Base-by-base conservation (phyloP, 1,139 yeast species). In the Kluyveromyces marxianus region DNA sequence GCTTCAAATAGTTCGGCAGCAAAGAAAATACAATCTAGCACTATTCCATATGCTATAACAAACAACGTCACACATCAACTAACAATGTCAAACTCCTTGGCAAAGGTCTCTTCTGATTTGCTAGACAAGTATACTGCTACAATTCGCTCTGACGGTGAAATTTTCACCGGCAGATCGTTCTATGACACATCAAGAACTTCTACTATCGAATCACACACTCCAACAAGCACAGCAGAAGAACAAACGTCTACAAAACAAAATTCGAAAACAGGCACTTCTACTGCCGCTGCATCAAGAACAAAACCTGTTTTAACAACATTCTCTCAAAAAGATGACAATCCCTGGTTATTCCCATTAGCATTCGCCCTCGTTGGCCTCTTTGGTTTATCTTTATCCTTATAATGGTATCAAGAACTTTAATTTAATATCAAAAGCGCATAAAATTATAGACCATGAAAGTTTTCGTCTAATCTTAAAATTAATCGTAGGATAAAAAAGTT, bases 11-110 rank as follows among this genome's bases (percentile, higher is more conserved):
- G 51, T 50, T 21, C 47, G 3, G 45, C 62, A 0, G 50, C 63
- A 14, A 52, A 60, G n/a, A 50, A 58, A 6, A 72, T 77, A 6
- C 41, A 49, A 6, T 69, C 77, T 0, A 76, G 76, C 4, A 42
- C 53, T 30, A 77, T 78, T 30, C 83, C 83, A 31, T 75, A 68
- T 53, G 82, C 82, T 0, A 55, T 59, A 3, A 44, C 61, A 1
- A 67, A 65, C 40, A 69, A 67, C 50, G 41, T 66, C 35, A 62
- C 73, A 0, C 49, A 53, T 14, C 49, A 53, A 7, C 44, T 70
- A 48, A 65, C 70, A 0, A 54, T 70, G 41, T 63, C 68, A 26
- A 55, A 54, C 3, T 48, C 53, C 7, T 47, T 48, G 7, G 35
- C 57, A 2, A 52, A 55, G 26, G 41, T 46, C 25, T 49, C 55